Evolutionary conservation across 2,329 filamentous ascomycete species (phyloP).

Genomic region (Colletotrichum musicola): DNA sequence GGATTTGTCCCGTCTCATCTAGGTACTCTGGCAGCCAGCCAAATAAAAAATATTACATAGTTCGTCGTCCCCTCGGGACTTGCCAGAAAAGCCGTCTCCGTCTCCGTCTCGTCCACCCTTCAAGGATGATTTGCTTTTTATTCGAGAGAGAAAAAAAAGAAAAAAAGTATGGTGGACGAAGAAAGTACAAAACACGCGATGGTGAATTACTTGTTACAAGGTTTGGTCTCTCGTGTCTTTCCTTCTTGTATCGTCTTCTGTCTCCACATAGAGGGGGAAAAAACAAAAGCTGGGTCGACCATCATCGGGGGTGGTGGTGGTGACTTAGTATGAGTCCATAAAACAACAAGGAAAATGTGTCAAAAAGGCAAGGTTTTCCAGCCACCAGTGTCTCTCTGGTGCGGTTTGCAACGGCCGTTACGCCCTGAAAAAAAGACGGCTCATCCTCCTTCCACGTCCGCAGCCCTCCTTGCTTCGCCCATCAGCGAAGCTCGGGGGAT

Average conservation of each 20-base stretch:
- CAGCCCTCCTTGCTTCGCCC: not conserved
- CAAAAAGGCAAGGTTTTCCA: slow-evolving; percentile 33
- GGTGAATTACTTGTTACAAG: slow-evolving; percentile 39
- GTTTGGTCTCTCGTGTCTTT: slow-evolving; percentile 23
- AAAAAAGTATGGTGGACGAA: not conserved
- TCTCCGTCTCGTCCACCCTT: not conserved
- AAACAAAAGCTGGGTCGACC: slow-evolving; percentile 33
- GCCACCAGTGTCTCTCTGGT: slow-evolving; percentile 22
- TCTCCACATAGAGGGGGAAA: not conserved
- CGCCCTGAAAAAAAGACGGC: slow-evolving; percentile 37
- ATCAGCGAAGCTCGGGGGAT: not conserved
- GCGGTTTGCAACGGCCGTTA: slow-evolving; percentile 35
- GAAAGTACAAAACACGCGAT: slow-evolving; percentile 28
- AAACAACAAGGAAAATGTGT: slow-evolving; percentile 23
- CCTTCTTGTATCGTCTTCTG: slow-evolving; percentile 31
- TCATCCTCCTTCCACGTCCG: not conserved
- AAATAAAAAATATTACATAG: slow-evolving; percentile 26
- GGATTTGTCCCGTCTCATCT: slow-evolving; percentile 17
- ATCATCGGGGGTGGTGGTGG: slow-evolving; percentile 3
- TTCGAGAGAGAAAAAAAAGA: slow-evolving; percentile 5
- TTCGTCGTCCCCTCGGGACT: not conserved
- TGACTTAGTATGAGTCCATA: slow-evolving; percentile 29
- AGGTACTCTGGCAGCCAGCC: slow-evolving; percentile 5
- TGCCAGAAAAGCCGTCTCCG: slow-evolving; percentile 4
- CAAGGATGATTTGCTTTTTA: not conserved